Evolutionary conservation across 2,329 filamentous ascomycete genomes (phyloP), one percentile per base, ranked within the genome.

Genomic region (Leptographium wingfieldii): DNA sequence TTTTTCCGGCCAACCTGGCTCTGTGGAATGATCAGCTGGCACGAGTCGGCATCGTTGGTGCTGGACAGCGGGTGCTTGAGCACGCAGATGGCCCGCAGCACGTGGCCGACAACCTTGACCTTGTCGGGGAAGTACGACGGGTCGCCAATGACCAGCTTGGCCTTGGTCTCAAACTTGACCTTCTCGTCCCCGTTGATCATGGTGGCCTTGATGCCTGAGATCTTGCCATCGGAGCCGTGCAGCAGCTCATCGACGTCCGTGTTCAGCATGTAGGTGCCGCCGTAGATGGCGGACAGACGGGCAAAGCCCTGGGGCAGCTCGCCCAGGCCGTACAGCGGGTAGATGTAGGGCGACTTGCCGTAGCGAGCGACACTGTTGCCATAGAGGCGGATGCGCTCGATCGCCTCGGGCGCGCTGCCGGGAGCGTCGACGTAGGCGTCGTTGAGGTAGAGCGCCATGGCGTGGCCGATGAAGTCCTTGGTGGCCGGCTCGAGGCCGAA

Each of bases 211-310:
- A 99, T 97, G 60, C 94, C 94, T 19, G 84, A 81, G n/a, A 92
- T 89, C 80, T 95, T 96, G 70, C 81, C 83, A 60, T 79, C 83
- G 60, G 80, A 83, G 61, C 95, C 90, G 71, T 94, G 95, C 63
- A 88, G 74, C 66, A 99, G 77, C 78, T 99, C 94, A 65, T 97
- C 88, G 60, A 99, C 82, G 67, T 85, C 85, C 67, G 94, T 95
- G 80, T 97, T 97, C 69, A 99, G 86, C 92, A 99, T 99, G 78
- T 99, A 99, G 57, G 94, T 99, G 67, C 94, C 94, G 65, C 94
- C 94, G 72, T 99, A 97, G 75, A 99, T 97, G 73, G 94, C 94
- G 49, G 92, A 96, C 59, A 99, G 83, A 73, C 94, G 92, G 64
- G 94, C 94, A 69, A 99, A 99, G 62, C 92, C 92, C 76, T 99